Evolutionary conservation across 805 yeast genomes (phyloP).

Genomic region (Kodamaea sagamina): DNA sequence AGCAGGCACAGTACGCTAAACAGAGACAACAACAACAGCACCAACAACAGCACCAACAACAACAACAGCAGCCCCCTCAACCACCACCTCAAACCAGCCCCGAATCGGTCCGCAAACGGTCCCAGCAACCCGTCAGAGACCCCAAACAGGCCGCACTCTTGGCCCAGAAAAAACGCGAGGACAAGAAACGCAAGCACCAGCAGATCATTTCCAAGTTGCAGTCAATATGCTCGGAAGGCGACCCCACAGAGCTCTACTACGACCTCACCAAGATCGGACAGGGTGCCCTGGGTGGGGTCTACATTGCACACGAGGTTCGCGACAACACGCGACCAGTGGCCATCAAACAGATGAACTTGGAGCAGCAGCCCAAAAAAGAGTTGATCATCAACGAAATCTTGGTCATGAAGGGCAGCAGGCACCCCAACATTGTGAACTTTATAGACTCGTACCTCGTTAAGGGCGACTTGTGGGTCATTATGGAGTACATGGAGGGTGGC

Average conservation of each 20-base stretch:
- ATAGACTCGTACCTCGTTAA: conserved; percentile 74
- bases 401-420: conserved; percentile 92
- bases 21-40: conserved; percentile 12
- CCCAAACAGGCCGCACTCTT: conserved; percentile 55
- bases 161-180: conserved; percentile 73
- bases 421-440: conserved; percentile 90
- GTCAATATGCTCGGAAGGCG: conserved; percentile 80
- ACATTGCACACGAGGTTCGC: conserved; percentile 69
- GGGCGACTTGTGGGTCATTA: conserved; percentile 91
- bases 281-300: conserved; percentile 98
- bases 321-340: conserved; percentile 70
- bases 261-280: conserved; percentile 88
- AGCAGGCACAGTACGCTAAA: conserved; percentile 15
- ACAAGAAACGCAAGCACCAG: conserved; percentile 68
- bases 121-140: conserved; percentile 47
- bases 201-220: conserved; percentile 70
- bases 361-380: conserved; percentile 94
- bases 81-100: conserved; percentile 17
- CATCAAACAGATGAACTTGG: conserved; percentile 93
- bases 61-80: conserved; percentile 14
- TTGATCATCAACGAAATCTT: conserved; percentile 90
- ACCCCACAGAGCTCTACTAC: conserved; percentile 71
- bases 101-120: conserved; percentile 13
- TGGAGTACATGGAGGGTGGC: conserved; percentile 99
- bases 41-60: conserved; percentile 17